These are phyloP conservation scores for Tagetes patula DNA, from an alignment of 129 eudicot species.

Conservation along the genomic window DNA sequence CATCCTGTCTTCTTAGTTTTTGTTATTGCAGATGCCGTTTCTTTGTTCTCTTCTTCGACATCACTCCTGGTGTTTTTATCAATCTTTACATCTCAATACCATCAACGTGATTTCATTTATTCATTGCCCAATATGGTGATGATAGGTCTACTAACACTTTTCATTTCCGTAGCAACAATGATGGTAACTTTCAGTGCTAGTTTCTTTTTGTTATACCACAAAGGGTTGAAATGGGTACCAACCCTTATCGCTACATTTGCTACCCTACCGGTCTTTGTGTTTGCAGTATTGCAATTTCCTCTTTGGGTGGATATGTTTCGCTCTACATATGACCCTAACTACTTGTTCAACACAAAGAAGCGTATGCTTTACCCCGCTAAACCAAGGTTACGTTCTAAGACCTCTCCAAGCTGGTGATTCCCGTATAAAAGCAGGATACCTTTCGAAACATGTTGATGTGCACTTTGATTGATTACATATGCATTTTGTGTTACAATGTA, in stretches of 20 bases:
- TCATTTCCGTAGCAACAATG: conserved; percentile 24
- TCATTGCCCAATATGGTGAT: conserved; percentile 15
- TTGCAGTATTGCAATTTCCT: conserved; percentile 17
- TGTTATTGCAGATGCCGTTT: conserved; percentile 26
- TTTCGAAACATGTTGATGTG: background rate
- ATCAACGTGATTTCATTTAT: conserved; percentile 18
- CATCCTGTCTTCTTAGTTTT: conserved; percentile 15
- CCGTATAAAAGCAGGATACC: background rate
- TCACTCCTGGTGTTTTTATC: conserved; percentile 29
- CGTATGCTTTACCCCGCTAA: conserved; percentile 5
- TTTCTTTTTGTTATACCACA: conserved; percentile 26
- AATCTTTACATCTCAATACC: conserved; percentile 19
- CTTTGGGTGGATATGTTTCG: conserved; percentile 19
- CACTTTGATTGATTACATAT: background rate
- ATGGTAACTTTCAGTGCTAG: conserved; percentile 27
- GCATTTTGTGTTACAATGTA: background rate
- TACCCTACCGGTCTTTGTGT: conserved; percentile 2
- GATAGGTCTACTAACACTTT: conserved; percentile 21
- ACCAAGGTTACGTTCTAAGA: background rate
- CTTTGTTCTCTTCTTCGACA: conserved; percentile 22
- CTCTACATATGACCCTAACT: conserved; percentile 15
- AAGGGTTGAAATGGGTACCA: conserved; percentile 22
- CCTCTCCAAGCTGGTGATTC: background rate
- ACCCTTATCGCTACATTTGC: conserved; percentile 14
- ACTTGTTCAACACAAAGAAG: conserved; percentile 18